Evolutionary conservation across 176 grass and related monocot genomes (phyloP).

Genomic region (Raddia distichophylla): DNA sequence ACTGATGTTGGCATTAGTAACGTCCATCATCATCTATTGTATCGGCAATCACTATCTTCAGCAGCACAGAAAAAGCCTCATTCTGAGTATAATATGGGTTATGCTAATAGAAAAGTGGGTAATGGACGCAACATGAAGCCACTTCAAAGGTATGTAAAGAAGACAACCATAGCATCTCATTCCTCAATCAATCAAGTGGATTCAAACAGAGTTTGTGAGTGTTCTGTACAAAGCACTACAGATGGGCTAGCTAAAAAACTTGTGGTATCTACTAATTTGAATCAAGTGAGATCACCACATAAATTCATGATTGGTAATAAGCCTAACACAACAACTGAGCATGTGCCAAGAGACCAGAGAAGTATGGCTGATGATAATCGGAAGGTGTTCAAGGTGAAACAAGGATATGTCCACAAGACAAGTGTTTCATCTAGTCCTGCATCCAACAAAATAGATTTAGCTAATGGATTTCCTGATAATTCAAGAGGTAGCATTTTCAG

Average conservation of each 20-base stretch:
- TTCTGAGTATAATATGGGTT: slow-evolving; percentile 48
- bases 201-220: background rate
- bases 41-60: slow-evolving; percentile 17
- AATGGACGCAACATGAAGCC: slow-evolving; percentile 44
- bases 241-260: slow-evolving; percentile 2
- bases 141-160: slow-evolving; percentile 49
- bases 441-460: slow-evolving; percentile 37
- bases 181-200: slow-evolving; percentile 10
- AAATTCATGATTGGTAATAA: slow-evolving; percentile 31
- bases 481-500: slow-evolving; percentile 20
- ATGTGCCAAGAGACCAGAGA: slow-evolving; percentile 22
- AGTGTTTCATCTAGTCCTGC: slow-evolving; percentile 30
- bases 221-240: background rate
- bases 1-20: slow-evolving; percentile 10
- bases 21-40: slow-evolving; percentile 20
- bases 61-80: slow-evolving; percentile 27
- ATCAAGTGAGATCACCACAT: slow-evolving; percentile 30
- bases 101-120: slow-evolving; percentile 38
- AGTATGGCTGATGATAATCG: slow-evolving; percentile 41
- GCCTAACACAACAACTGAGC: slow-evolving; percentile 7
- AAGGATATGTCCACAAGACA: slow-evolving; percentile 35
- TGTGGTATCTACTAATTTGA: slow-evolving; percentile 19
- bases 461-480: slow-evolving; percentile 29
- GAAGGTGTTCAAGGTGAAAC: slow-evolving; percentile 48
- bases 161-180: slow-evolving; percentile 12